Conservation (phyloP, 306 rosid species). For the Inga laurina region DNA sequence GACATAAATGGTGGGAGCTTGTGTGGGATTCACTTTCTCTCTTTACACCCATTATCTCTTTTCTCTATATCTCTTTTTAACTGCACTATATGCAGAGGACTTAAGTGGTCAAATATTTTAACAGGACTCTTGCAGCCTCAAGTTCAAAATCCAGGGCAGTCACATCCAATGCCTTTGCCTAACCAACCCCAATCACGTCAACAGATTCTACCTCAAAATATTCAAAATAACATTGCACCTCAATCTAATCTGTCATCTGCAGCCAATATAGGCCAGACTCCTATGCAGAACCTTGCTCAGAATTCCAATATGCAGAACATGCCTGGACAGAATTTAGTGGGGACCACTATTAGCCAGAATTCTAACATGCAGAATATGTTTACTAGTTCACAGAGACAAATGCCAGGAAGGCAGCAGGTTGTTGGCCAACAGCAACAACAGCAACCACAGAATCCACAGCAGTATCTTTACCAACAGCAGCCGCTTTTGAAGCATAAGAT, state of each 20-base stretch:
- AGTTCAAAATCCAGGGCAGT: constrained; percentile 72
- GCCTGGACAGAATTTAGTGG: constrained; percentile 67
- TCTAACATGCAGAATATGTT: constrained; percentile 68
- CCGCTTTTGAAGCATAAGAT: constrained; percentile 69
- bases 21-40: not conserved
- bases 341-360: constrained; percentile 75
- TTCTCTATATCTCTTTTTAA: not conserved
- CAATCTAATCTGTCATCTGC: constrained; percentile 61
- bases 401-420: constrained; percentile 83
- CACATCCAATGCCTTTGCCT: constrained; percentile 57
- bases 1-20: not conserved
- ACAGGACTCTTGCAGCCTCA: constrained; percentile 71
- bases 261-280: constrained; percentile 58
- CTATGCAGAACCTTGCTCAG: constrained; percentile 72
- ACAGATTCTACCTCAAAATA: constrained; percentile 68
- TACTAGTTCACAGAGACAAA: constrained; percentile 74
- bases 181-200: constrained; percentile 82
- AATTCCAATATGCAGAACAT: constrained; percentile 69
- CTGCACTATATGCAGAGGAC: not conserved
- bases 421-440: constrained; percentile 72
- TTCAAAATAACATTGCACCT: constrained; percentile 61
- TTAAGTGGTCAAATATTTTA: constrained; percentile 13
- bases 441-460: constrained; percentile 76
- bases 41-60: not conserved
- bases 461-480: constrained; percentile 60